A percentile compares a stretch with the other conserved stretches of the same genome.
Evolutionary conservation across 495 filamentous ascomycete species (phyloP).

Genomic region (Cercophora sp.): DNA sequence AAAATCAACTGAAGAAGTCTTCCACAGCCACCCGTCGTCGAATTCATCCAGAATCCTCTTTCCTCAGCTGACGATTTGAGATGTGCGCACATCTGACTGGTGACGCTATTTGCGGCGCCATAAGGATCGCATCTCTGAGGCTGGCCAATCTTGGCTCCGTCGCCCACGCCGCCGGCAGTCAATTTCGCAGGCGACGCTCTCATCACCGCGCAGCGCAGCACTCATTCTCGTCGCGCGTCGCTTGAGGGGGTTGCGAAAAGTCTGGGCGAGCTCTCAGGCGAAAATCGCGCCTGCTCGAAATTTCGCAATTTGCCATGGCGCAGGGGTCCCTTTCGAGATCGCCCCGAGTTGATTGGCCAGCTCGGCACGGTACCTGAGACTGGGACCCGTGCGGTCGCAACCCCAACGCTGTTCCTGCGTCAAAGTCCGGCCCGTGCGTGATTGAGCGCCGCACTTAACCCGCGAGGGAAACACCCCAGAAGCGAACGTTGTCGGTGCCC

Average conservation of each 20-base stretch:
- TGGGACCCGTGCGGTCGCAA: constrained; percentile 2
- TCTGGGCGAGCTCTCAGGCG: too few species aligned
- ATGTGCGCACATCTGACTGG: constrained; percentile 3
- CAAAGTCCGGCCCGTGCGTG: constrained; percentile 12
- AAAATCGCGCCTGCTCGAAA: constrained; percentile 10
- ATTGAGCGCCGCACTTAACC: too few species aligned
- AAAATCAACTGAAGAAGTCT: background rate
- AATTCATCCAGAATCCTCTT: constrained; percentile 8
- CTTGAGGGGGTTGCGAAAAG: background rate
- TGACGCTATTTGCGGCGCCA: constrained; percentile 6
- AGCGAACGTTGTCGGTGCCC: background rate
- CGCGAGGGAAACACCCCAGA: too few species aligned
- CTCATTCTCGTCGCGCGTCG: background rate
- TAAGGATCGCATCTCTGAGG: too few species aligned
- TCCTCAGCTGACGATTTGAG: background rate
- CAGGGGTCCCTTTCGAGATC: background rate
- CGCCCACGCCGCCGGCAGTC: constrained; percentile 3
- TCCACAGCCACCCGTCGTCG: constrained; percentile 5
- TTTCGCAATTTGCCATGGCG: constrained; percentile 8
- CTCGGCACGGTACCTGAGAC: constrained; percentile 7
- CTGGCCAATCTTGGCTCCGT: background rate
- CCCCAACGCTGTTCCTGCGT: constrained; percentile 17
- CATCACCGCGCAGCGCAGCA: constrained; percentile 11
- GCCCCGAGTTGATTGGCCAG: background rate
- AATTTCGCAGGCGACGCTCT: constrained; percentile 9